These are phyloP conservation scores for Fraxinus nigra DNA, from an alignment of 305 asterid species.

Conservation along the genomic window DNA sequence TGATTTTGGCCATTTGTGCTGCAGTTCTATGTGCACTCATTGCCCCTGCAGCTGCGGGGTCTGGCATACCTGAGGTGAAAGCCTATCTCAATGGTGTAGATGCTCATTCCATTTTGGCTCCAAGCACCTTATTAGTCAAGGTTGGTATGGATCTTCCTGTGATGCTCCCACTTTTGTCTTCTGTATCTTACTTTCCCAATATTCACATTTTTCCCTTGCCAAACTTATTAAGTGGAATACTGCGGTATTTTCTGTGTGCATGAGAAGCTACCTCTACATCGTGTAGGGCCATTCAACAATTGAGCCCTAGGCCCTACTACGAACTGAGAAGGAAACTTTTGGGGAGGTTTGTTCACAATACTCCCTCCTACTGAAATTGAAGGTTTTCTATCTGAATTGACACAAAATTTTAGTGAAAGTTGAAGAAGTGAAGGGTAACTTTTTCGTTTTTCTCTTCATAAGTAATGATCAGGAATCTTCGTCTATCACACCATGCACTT, in stretches of 20 bases:
- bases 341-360: background rate
- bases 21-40: conserved; percentile 69
- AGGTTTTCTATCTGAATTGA: background rate
- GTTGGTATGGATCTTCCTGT: conserved; percentile 33
- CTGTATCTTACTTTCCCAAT: background rate
- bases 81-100: conserved; percentile 92
- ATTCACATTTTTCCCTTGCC: background rate
- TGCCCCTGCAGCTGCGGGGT: conserved; percentile 97
- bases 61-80: conserved; percentile 98
- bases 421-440: background rate
- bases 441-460: background rate
- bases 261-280: background rate
- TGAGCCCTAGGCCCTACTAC: background rate
- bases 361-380: background rate
- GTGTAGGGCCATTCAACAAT: background rate
- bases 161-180: background rate
- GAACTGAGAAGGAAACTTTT: background rate
- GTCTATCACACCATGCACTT: background rate
- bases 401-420: background rate
- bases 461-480: background rate
- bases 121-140: conserved; percentile 89
- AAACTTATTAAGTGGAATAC: background rate
- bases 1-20: conserved; percentile 66
- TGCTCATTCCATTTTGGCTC: conserved; percentile 95
- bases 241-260: background rate